Base-by-base conservation (phyloP, 73 alveolate genomes). In the Paraurostyla sp. region DNA sequence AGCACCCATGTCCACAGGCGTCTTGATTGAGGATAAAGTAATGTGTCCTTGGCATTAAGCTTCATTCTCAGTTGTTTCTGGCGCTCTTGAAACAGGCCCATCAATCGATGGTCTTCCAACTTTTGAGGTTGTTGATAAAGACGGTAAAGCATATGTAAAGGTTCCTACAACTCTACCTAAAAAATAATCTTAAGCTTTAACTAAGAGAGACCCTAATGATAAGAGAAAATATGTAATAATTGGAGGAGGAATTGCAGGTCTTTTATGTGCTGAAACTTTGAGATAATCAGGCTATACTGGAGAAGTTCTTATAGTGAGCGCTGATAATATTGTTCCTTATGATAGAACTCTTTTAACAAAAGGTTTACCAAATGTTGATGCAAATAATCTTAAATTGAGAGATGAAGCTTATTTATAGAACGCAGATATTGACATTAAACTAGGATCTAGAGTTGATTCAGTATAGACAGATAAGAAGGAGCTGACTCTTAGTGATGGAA, bases 181-280 rank as follows among this genome's bases (percentile, higher is more conserved):
- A 51, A 29, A 27, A 25, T 48, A 60, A 33, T 27, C 86, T 6
- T 54, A 38, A 80, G 85, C 84, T 3, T 62, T 97, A 96, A 97
- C 96, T 32, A 94, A 92, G 82, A 87, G 97, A 68, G 99, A 97
- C 69, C 93, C 94, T 32, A 86, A 87, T 32, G 95, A 94, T 56
- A 73, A 81, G 38, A 92, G 94, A 29, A 85, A 59, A 29, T 90
- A 84, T 68, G 98, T 93, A 32, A 93, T 97, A 42, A 88, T 96
- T 36, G 99, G 99, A 23, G 99, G 99, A 45, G 99, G 99, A 20
- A 95, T 98, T 35, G 99, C 98, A 3, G 99, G 98, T 18, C 85
- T 85, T 18, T 76, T 88, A 41, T 99, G 98, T n/a, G 99, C 98
- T 42, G 99, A 96, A 68, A 87, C 98, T 41, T 89, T 97, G 57